Base-by-base conservation (phyloP, 805 yeast genomes). In the Suhomyces pyralidae region DNA sequence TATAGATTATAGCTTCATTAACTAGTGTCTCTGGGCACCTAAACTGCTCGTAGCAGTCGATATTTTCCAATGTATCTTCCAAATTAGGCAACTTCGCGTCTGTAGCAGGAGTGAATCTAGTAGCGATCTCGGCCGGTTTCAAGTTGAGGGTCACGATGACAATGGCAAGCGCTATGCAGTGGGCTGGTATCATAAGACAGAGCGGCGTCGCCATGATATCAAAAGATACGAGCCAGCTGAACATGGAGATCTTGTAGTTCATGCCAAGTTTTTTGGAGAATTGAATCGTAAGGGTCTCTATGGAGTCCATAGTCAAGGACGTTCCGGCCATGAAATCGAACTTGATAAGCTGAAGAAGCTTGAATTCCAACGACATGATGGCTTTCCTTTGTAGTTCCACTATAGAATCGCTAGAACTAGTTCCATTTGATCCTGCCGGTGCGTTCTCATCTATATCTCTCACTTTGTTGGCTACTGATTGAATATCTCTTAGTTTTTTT, bases 251-350 rank as follows among this genome's bases (percentile, higher is more conserved):
- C 14, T 79, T 76, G 58, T 79, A 75, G 20, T 77, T 72, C 12
- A 84, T 55, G 1, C 68, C 65, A 47, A 78, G 70, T 50, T 71
- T 77, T 62, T 81, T 88, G 44, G 81, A 78, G 56, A 81, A 77
- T 59, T 86, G 85, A 17, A 89, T 77, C 8, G 88, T 75, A 56
- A 83, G 78, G 58, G 81, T 84, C 64, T 90, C 96, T 25, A 83
- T 78, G 7, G 74, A 70, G 19, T 55, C 55, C 34, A 70, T 70
- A 26, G 66, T 61, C 22, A 57, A 47, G 3, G 63, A 59, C 48
- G 81, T 82, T 49, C 83, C 82, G 43, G 81, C 77, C 58, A 96
- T 77, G 61, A 90, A 89, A 66, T 91, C 97, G 63, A 91, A 92
- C 20, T 86, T 82, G 58, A 87, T 80, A 1, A 88, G 78, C 62